These are phyloP conservation scores for Globisporangium middletonii DNA, from an alignment of 352 stramenopile species.

Conservation along the genomic window DNA sequence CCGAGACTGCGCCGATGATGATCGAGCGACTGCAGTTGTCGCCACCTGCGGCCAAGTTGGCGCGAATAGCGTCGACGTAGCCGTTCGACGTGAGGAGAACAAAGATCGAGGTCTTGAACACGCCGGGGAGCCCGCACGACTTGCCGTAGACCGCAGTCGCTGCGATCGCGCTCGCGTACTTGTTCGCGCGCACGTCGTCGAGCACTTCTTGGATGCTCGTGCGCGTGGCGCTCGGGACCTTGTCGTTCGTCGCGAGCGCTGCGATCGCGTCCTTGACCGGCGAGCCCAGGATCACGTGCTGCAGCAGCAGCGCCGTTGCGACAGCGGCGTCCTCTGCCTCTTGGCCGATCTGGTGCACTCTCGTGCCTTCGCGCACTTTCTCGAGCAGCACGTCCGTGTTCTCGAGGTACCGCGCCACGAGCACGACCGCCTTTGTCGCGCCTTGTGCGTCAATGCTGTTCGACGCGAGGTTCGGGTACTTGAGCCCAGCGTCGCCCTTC, in stretches of 20 bases:
- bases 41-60: slow-evolving; percentile 51
- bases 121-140: slow-evolving; percentile 45
- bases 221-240: slow-evolving; percentile 25
- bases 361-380: slow-evolving; percentile 38
- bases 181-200: slow-evolving; percentile 33
- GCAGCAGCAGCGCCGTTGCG: slow-evolving; percentile 40
- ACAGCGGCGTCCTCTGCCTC: slow-evolving; percentile 47
- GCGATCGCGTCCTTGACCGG: slow-evolving; percentile 32
- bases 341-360: slow-evolving; percentile 48
- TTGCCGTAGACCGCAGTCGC: slow-evolving; percentile 54
- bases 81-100: slow-evolving; percentile 40
- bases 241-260: slow-evolving; percentile 28
- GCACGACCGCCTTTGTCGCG: slow-evolving; percentile 47
- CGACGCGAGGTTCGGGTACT: slow-evolving; percentile 42
- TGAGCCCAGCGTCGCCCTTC: slow-evolving; percentile 56
- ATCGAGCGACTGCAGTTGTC: slow-evolving; percentile 73
- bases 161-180: slow-evolving; percentile 32
- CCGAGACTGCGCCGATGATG: slow-evolving; percentile 45
- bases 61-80: slow-evolving; percentile 41
- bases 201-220: slow-evolving; percentile 36
- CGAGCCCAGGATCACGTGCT: slow-evolving; percentile 36
- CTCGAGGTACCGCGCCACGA: slow-evolving; percentile 44
- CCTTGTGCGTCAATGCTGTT: slow-evolving; percentile 55
- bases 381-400: slow-evolving; percentile 30
- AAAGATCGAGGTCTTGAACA: slow-evolving; percentile 51